Base-by-base conservation (phyloP, 2,329 filamentous ascomycete species). In the Aspergillus costaricaensis region DNA sequence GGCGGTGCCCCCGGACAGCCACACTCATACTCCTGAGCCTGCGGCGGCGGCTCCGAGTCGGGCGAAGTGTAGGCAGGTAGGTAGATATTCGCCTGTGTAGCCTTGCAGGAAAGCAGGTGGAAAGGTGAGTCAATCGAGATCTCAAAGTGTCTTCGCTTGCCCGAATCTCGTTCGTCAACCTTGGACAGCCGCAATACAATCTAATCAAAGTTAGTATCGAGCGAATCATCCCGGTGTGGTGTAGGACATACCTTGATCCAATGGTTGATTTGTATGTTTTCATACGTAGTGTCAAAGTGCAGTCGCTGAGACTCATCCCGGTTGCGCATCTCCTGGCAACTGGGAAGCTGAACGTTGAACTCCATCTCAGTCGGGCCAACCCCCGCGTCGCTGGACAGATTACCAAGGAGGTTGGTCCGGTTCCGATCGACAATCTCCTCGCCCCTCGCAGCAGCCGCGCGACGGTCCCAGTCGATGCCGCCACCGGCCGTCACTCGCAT, bases 101-200 rank as follows among this genome's bases (percentile, higher is more conserved):
- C 92, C 63, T 91, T 91, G 79, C 93, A 97, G 63, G 93, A 94
- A 51, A 96, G 88, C 49, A 96, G 91, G 63, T 94, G 94, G 73
- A 97, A 94, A 0, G 93, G 93, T 1, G 92, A 96, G 77, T 97
- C 93, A 68, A 97, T 97, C 67, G 92, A 96, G 69, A 96, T 96
- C 76, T 97, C 93, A 67, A 96, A 97, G 73, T 96, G 93, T 36
- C 92, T 86, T 64, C 92, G 86, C 72, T 93, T 93, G 1, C 81
- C 82, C 0, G 92, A 88, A 69, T 96, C 91, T 10, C 88, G 86
- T 41, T 88, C 85, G 68, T 96, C 93, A 14, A 90, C 81, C 68
- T 91, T 92, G 30, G 92, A 96, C 50, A 97, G 88, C 55, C 93
- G 89, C 87, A 97, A 91, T 62, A 96, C 92, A 71, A 96, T 92